Evolutionary conservation across 495 filamentous ascomycete species (phyloP).

Genomic region (Hyaloscypha hepaticicola): DNA sequence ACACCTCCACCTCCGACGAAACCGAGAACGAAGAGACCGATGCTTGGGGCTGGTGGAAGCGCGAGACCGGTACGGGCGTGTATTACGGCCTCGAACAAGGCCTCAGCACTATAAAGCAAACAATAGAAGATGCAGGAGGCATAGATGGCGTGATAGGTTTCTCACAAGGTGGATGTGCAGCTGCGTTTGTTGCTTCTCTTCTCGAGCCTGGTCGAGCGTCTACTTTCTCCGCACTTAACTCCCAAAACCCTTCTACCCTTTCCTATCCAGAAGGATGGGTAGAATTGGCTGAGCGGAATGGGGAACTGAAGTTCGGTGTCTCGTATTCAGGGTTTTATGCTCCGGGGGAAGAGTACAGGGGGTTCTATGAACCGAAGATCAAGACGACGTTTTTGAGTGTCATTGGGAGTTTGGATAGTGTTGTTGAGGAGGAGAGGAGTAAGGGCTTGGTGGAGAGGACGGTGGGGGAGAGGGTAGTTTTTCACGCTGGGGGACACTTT

Average conservation of each 20-base stretch:
- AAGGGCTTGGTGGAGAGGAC: slow-evolving; percentile 60
- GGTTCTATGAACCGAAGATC: slow-evolving; percentile 75
- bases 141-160: slow-evolving; percentile 77
- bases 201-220: slow-evolving; percentile 58
- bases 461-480: slow-evolving; percentile 61
- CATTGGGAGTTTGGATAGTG: slow-evolving; percentile 80
- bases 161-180: slow-evolving; percentile 66
- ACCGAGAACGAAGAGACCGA: slow-evolving; percentile 38
- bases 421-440: slow-evolving; percentile 77
- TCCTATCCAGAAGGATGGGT: slow-evolving; percentile 39
- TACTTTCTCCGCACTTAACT: slow-evolving; percentile 41
- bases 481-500: slow-evolving; percentile 92
- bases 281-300: slow-evolving; percentile 42
- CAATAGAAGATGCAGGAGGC: slow-evolving; percentile 56
- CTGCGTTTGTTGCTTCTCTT: slow-evolving; percentile 59
- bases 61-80: slow-evolving; percentile 54
- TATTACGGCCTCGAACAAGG: slow-evolving; percentile 70
- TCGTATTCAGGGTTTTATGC: slow-evolving; percentile 78
- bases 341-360: slow-evolving; percentile 57
- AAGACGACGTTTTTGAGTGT: slow-evolving; percentile 78
- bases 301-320: slow-evolving; percentile 73
- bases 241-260: slow-evolving; percentile 35
- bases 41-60: slow-evolving; percentile 80
- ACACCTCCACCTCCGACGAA: slow-evolving; percentile 29
- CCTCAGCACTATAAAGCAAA: slow-evolving; percentile 55